Base-by-base conservation (phyloP, 805 yeast species). In the Metschnikowia koreensis region DNA sequence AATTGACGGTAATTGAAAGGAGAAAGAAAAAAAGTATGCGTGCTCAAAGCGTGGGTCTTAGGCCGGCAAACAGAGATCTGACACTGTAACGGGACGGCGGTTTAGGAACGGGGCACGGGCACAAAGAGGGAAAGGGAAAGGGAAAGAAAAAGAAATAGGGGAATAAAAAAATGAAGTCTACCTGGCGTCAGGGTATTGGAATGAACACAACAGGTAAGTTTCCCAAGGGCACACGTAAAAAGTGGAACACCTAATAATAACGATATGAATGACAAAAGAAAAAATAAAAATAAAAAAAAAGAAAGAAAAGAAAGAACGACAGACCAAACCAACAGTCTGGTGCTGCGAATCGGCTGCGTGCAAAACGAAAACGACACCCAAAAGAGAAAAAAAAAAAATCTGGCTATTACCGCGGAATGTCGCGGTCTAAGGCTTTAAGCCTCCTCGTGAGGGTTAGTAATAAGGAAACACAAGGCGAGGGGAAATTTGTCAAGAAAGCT, bases 301-400 rank as follows among this genome's bases (percentile, higher is more conserved):
- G 9, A 29, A 17, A 27, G 15, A 40, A 48, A 33, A 38, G 28
- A 44, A 48, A 43, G 34, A 22, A 39, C 7, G 44, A 36, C 22
- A 22, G 4, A 22, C 22, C 22, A 22, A 22, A 22, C 22, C 22
- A 22, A 22, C 22, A 22, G 22, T 22, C 22, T 22, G 22, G 22
- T 22, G 22, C 48, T 48, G 52, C 52, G 52, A 48, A 44, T 28
- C 22, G 48, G 52, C 48, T 43, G 52, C 52, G 48, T 48, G 52
- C 51, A 48, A 48, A 48, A 48, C 43, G 46, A 48, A 48, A 48
- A 48, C 43, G 46, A 16, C 52, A 48, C 52, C 52, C 31, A 44
- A 44, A 33, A 40, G 33, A 44, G 40, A 44, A 48, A 48, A 36
- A 31, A 8, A 16, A 16, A 10, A 17, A 44, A 44, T 9, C 26